Evolutionary conservation across 495 filamentous ascomycete genomes (phyloP).

Genomic region (Talaromyces liani): DNA sequence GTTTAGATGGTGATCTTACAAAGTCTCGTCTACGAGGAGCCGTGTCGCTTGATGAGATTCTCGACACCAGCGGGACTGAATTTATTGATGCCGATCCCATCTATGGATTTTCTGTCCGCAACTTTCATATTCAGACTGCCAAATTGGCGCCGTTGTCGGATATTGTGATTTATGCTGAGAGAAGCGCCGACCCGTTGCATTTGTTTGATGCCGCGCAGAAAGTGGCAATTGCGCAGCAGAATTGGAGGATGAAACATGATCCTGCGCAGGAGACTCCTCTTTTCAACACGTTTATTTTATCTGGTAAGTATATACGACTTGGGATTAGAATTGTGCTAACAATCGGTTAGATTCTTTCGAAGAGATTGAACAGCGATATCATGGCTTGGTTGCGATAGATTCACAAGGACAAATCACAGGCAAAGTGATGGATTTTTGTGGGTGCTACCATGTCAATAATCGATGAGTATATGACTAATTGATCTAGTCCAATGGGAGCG

Average conservation of each 20-base stretch:
- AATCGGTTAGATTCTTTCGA: conserved; percentile 52
- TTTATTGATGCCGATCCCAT: conserved; percentile 64
- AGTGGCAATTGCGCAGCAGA: conserved; percentile 66
- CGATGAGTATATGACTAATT: conserved; percentile 10
- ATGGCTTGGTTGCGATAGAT: conserved; percentile 66
- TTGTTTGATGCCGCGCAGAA: conserved; percentile 61
- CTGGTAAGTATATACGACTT: conserved; percentile 32
- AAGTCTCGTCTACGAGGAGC: conserved; percentile 79
- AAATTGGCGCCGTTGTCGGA: conserved; percentile 86
- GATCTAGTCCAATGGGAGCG: conserved; percentile 70
- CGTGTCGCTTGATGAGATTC: conserved; percentile 69
- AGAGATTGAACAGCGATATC: conserved; percentile 65
- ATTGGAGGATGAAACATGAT: conserved; percentile 60
- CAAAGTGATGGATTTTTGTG: conserved; percentile 80
- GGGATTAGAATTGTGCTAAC: conserved; percentile 9
- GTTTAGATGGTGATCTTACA: conserved; percentile 73
- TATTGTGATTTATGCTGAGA: conserved; percentile 83
- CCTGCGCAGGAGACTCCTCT: conserved; percentile 46
- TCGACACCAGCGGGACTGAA: conserved; percentile 37
- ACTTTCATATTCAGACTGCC: conserved; percentile 93
- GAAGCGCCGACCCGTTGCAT: conserved; percentile 42
- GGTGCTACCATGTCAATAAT: conserved; percentile 18
- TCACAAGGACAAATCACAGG: conserved; percentile 66
- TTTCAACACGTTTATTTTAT: conserved; percentile 81
- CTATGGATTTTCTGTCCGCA: conserved; percentile 78